Percentiles rank a stretch among this genome's conserved stretches.
These are phyloP conservation scores for Phanerochaete carnosa DNA, from an alignment of 768 basidiomycete species.

Conservation along the genomic window DNA sequence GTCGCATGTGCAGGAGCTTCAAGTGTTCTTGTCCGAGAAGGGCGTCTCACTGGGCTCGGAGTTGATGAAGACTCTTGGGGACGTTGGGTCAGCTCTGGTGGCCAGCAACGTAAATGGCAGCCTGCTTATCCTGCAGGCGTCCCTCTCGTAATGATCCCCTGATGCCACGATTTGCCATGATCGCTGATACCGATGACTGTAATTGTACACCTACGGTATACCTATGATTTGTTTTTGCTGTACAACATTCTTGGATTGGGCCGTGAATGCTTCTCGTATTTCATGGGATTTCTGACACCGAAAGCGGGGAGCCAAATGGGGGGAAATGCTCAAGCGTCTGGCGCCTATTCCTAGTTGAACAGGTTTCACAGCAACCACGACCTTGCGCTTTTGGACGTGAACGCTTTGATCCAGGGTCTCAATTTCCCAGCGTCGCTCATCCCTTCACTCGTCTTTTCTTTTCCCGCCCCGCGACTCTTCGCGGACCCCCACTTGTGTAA, in stretches of 20 bases:
- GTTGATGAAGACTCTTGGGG: conserved; percentile 70
- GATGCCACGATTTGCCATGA: not conserved
- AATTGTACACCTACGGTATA: not conserved
- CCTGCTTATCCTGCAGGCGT: conserved; percentile 55
- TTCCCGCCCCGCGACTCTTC: not conserved
- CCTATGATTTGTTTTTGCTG: not conserved
- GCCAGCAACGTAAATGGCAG: conserved; percentile 46
- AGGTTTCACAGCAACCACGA: conserved; percentile 10
- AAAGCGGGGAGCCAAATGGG: not conserved
- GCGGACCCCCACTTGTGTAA: conserved; percentile 5
- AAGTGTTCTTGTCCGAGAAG: conserved; percentile 36
- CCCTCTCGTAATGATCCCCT: not conserved
- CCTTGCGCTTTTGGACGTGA: not conserved
- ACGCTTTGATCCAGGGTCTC: not conserved
- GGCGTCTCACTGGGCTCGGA: conserved; percentile 47
- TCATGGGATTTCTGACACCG: not conserved
- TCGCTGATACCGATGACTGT: not conserved
- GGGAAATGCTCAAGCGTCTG: not conserved
- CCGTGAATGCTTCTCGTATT: not conserved
- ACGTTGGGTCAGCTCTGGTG: conserved; percentile 69
- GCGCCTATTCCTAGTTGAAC: not conserved
- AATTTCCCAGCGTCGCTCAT: not conserved
- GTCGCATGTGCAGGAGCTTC: conserved; percentile 57
- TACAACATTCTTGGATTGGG: not conserved
- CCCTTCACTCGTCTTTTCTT: not conserved